These are phyloP conservation scores for Apiosordaria backusii DNA, from an alignment of 495 filamentous ascomycete species.

Conservation along the genomic window DNA sequence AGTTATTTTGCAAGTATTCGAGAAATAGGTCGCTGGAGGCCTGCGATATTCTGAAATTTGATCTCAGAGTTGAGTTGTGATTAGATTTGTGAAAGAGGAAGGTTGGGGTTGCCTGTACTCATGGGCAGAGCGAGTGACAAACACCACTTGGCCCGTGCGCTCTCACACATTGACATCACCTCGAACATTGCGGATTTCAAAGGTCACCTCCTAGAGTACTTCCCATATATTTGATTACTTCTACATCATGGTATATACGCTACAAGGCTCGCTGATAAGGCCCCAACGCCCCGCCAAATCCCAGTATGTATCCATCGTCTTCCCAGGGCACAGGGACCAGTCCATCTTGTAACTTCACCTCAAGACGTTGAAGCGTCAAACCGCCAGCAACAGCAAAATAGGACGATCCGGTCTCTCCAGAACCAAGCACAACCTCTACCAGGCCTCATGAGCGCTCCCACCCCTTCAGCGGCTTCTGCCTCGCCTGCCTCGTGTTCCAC, in stretches of 20 bases:
- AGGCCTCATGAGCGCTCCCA: slow-evolving; percentile 41
- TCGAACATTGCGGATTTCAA: neutral
- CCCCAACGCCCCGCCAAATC: neutral
- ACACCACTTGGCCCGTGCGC: slow-evolving; percentile 4
- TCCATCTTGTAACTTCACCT: neutral
- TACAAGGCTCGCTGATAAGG: neutral
- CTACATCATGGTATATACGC: neutral
- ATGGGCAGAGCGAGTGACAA: neutral
- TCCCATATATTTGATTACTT: neutral
- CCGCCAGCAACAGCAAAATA: too few relatives aligned
- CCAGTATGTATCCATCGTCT: neutral
- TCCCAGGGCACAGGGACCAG: neutral
- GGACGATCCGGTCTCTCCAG: too few relatives aligned
- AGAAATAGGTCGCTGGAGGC: too few relatives aligned
- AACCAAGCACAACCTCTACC: too few relatives aligned
- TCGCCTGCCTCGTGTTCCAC: slow-evolving; percentile 84
- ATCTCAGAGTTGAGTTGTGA: neutral
- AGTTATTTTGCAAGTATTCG: too few relatives aligned
- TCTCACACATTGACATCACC: neutral
- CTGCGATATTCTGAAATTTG: neutral
- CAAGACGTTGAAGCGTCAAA: too few relatives aligned
- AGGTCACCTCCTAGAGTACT: slow-evolving; percentile 3
- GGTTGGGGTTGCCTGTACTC: neutral
- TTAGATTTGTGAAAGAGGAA: neutral
- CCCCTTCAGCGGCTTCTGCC: slow-evolving; percentile 57